Evolutionary conservation across 2,329 filamentous ascomycete genomes (phyloP).

Genomic region (Chaetothyriales sp.): DNA sequence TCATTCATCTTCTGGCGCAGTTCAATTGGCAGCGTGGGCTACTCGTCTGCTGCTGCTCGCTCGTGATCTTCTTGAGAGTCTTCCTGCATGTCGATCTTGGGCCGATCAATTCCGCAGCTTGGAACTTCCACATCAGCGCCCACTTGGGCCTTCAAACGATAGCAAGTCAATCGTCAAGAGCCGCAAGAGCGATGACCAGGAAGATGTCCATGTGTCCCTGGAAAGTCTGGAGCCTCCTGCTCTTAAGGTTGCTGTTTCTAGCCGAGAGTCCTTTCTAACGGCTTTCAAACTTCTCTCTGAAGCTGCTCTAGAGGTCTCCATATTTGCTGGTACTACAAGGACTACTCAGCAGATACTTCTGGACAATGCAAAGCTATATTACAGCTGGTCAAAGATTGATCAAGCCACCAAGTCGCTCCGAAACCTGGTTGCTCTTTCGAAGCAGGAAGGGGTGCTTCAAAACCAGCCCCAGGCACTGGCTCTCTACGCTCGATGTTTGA

Average conservation of each 20-base stretch:
- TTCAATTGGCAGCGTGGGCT: neutral
- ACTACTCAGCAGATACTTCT: slow-evolving; percentile 64
- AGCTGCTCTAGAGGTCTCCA: slow-evolving; percentile 57
- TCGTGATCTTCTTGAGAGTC: neutral
- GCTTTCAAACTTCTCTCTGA: slow-evolving; percentile 55
- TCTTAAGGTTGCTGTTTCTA: slow-evolving; percentile 49
- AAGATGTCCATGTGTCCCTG: neutral
- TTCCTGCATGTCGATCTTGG: neutral
- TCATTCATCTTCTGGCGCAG: neutral
- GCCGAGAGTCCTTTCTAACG: slow-evolving; percentile 18
- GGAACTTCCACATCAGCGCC: too few relatives aligned
- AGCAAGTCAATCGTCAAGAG: slow-evolving; percentile 21
- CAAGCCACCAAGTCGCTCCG: slow-evolving; percentile 65
- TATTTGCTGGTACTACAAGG: slow-evolving; percentile 60
- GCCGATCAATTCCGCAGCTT: neutral
- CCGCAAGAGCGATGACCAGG: slow-evolving; percentile 27
- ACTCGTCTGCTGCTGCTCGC: neutral
- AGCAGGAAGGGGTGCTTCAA: slow-evolving; percentile 59
- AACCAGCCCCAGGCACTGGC: slow-evolving; percentile 72
- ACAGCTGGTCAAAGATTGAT: slow-evolving; percentile 55
- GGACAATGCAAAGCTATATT: slow-evolving; percentile 75
- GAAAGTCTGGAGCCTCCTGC: slow-evolving; percentile 24
- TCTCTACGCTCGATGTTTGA: slow-evolving; percentile 71
- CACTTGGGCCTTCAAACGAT: neutral
- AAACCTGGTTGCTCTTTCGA: slow-evolving; percentile 63